These are phyloP conservation scores for Hirsutella minnesotensis DNA, from an alignment of 2,329 filamentous ascomycete species.

Conservation along the genomic window DNA sequence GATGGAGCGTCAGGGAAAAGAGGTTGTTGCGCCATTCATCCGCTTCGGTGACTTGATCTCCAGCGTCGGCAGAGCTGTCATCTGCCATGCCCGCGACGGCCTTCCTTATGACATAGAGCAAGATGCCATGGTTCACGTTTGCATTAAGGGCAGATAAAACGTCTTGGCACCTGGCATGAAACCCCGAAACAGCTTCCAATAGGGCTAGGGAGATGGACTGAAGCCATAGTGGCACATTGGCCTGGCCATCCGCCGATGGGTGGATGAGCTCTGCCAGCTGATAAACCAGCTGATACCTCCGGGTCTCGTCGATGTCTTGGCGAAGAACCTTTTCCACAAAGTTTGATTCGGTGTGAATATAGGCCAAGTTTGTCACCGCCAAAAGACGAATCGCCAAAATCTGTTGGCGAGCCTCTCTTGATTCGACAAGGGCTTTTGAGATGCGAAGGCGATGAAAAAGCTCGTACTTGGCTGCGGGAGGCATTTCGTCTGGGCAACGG, in stretches of 20 bases:
- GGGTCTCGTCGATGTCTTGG: conserved; percentile 80
- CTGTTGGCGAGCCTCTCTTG: conserved; percentile 55
- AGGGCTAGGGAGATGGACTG: conserved; percentile 74
- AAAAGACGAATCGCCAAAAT: conserved; percentile 73
- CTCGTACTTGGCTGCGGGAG: conserved; percentile 67
- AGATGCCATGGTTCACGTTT: conserved; percentile 89
- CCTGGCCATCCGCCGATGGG: conserved; percentile 58
- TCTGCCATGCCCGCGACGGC: conserved; percentile 70
- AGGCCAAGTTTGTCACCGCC: conserved; percentile 82
- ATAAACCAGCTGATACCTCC: conserved; percentile 78
- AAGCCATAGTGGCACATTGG: conserved; percentile 58
- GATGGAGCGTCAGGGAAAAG: conserved; percentile 74
- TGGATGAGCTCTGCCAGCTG: conserved; percentile 89
- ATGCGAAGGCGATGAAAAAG: conserved; percentile 71
- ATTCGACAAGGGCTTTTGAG: conserved; percentile 65
- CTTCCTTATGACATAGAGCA: conserved; percentile 87
- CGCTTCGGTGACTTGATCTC: conserved; percentile 50
- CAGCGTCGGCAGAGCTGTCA: conserved; percentile 38
- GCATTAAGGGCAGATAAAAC: conserved; percentile 85
- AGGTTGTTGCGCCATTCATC: conserved; percentile 87
- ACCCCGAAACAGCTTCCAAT: conserved; percentile 75
- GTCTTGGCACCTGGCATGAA: conserved; percentile 65
- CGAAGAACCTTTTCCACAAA: conserved; percentile 80
- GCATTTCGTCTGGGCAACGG: conserved; percentile 50
- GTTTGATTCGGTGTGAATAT: conserved; percentile 71